Conservation (phyloP, 2,329 filamentous ascomycete genomes). For the Colletotrichum eleusines region DNA sequence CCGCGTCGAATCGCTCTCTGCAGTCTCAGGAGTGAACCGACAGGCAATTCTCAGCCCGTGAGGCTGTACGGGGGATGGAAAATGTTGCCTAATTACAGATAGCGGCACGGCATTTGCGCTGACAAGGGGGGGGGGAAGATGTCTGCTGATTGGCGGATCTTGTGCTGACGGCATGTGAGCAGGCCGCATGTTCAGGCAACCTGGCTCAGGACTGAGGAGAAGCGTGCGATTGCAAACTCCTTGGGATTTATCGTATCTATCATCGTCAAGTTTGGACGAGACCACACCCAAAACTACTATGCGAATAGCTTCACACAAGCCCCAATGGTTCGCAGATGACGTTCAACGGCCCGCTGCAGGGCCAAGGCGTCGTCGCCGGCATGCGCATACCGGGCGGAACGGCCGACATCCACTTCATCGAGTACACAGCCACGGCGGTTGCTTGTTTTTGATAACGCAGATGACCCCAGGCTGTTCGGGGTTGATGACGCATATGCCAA, state of each 20-base stretch:
- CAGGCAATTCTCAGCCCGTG: neutral
- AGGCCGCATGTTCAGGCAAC: too few relatives aligned
- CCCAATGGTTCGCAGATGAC: neutral
- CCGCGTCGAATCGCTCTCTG: neutral
- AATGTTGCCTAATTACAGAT: too few relatives aligned
- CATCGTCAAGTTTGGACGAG: too few relatives aligned
- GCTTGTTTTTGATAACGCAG: neutral
- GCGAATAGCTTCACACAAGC: neutral
- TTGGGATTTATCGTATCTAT: neutral
- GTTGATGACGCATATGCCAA: neutral
- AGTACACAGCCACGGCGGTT: neutral
- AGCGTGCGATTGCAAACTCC: neutral
- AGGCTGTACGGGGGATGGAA: neutral
- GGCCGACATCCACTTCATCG: neutral
- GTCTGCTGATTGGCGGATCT: neutral
- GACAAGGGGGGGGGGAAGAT: neutral
- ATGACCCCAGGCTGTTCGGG: neutral
- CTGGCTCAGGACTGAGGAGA: neutral
- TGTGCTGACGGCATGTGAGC: neutral
- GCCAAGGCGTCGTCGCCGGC: conserved; percentile 1
- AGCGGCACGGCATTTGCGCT: neutral
- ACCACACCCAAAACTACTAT: neutral
- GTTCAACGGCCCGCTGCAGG: neutral
- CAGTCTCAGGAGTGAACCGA: neutral
- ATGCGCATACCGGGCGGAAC: neutral